Percentiles rank a stretch among this genome's conserved stretches.
Evolutionary conservation across 306 rosid species (phyloP).

Genomic region (Gastrolobium bilobum): DNA sequence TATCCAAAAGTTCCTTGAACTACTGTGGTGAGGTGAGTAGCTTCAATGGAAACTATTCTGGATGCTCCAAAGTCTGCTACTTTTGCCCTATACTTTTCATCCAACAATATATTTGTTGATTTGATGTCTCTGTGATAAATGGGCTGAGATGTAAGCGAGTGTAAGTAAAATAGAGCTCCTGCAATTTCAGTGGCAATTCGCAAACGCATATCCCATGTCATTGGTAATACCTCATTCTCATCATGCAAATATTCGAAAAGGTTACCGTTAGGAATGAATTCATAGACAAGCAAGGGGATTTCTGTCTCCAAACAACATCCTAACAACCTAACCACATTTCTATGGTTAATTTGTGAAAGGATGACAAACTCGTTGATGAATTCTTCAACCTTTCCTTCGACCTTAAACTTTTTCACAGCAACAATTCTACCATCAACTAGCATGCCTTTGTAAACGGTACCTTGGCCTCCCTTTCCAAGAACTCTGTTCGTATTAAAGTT

Average conservation of each 20-base stretch:
- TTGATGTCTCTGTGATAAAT: conserved; percentile 52
- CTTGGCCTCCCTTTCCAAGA: conserved; percentile 51
- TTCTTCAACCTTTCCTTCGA: conserved; percentile 42
- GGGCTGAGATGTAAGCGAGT: conserved; percentile 49
- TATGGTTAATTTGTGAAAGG: conserved; percentile 51
- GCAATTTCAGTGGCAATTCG: conserved; percentile 44
- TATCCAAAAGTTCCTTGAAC: conserved; percentile 52
- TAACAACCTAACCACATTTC: conserved; percentile 49
- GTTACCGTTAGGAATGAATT: conserved; percentile 47
- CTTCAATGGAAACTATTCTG: conserved; percentile 41
- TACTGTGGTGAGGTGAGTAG: conserved; percentile 41
- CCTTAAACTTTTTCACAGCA: conserved; percentile 38
- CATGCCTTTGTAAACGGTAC: conserved; percentile 50
- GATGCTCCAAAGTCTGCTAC: conserved; percentile 54
- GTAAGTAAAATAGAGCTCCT: conserved; percentile 49
- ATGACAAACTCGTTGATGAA: conserved; percentile 46
- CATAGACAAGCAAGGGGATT: conserved; percentile 48
- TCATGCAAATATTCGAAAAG: conserved; percentile 39
- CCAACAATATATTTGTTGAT: conserved; percentile 52
- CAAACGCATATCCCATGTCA: conserved; percentile 49
- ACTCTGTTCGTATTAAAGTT: conserved; percentile 36
- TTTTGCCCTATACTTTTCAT: conserved; percentile 47
- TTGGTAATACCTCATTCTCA: conserved; percentile 22
- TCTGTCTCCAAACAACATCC: conserved; percentile 49
- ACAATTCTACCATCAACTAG: conserved; percentile 40